phyloP scores from a whole-genome alignment of 371 early-diverging fungal species.

The Rhizopus microsporus region DNA sequence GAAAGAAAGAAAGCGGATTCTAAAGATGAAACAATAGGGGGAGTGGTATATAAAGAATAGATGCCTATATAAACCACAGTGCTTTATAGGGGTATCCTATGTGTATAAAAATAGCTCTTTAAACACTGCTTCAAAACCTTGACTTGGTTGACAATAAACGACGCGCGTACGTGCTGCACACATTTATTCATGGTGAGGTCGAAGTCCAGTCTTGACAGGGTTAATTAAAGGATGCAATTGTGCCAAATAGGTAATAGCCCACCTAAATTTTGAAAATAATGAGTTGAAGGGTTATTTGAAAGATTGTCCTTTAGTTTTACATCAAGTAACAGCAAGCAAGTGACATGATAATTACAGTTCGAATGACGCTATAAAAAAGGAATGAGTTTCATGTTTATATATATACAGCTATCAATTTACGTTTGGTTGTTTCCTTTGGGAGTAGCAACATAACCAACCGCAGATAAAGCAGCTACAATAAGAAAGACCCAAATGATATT shows the following conservation, averaged over 20 bases:
- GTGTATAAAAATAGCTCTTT: no score
- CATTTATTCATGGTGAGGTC: slow-evolving; percentile 38
- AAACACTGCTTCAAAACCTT: no score
- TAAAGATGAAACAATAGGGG: no score
- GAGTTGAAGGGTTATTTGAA: not conserved
- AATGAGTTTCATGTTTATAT: slow-evolving; percentile 2
- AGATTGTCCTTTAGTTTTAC: slow-evolving; percentile 38
- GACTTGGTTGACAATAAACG: no score
- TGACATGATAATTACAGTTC: slow-evolving; percentile 74
- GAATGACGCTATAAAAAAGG: slow-evolving; percentile 47
- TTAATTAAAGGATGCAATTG: slow-evolving; percentile 72
- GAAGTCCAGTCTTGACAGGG: slow-evolving; percentile 66
- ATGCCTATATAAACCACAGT: no score
- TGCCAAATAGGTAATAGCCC: slow-evolving; percentile 76
- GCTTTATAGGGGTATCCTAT: no score
- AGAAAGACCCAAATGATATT: slow-evolving; percentile 58
- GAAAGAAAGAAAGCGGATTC: no score
- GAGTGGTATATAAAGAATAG: no score
- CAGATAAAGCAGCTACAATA: slow-evolving; percentile 38
- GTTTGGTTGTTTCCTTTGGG: slow-evolving; percentile 66
- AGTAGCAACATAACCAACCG: slow-evolving; percentile 51
- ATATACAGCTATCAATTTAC: slow-evolving; percentile 29
- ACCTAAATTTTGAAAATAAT: slow-evolving; percentile 46
- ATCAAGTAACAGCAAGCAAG: slow-evolving; percentile 62
- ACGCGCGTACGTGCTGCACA: no score